Conservation (phyloP, 345 rosid species). For the Lepidium africanum region DNA sequence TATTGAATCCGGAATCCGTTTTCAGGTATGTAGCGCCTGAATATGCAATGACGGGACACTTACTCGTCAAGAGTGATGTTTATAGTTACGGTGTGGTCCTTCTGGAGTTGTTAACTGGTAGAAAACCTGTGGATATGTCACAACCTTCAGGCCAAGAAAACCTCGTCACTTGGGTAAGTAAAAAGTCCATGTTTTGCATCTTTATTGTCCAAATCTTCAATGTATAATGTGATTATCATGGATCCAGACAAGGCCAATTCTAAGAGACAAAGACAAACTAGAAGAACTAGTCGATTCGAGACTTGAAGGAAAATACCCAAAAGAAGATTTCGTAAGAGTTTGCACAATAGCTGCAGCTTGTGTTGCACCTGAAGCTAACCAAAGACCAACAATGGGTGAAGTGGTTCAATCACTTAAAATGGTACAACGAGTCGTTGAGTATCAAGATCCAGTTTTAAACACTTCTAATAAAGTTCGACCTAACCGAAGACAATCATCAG, state of each 20-base stretch:
- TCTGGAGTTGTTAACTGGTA: constrained; percentile 89
- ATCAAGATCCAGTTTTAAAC: constrained; percentile 51
- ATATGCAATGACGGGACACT: constrained; percentile 99
- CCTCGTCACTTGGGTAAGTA: constrained; percentile 94
- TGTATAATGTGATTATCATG: neutral
- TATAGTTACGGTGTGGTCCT: constrained; percentile 98
- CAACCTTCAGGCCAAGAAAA: constrained; percentile 98
- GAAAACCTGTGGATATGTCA: constrained; percentile 96
- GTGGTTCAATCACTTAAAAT: constrained; percentile 99
- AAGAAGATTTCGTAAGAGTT: constrained; percentile 84
- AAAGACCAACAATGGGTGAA: constrained; percentile 98
- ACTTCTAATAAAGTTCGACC: constrained; percentile 40
- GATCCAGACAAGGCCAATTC: constrained; percentile 89
- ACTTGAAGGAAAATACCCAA: constrained; percentile 76
- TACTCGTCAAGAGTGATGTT: constrained; percentile 94
- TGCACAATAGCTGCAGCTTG: constrained; percentile 99
- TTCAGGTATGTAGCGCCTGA: constrained; percentile 96
- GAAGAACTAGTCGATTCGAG: constrained; percentile 84
- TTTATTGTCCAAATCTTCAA: neutral
- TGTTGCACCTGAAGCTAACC: constrained; percentile 91
- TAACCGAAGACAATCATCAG: constrained; percentile 75
- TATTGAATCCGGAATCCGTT: neutral
- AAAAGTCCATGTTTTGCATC: neutral
- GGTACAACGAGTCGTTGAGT: constrained; percentile 82
- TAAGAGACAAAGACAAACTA: constrained; percentile 84